Conservation (phyloP, 768 basidiomycete species). For the Podaxis rugospora region DNA sequence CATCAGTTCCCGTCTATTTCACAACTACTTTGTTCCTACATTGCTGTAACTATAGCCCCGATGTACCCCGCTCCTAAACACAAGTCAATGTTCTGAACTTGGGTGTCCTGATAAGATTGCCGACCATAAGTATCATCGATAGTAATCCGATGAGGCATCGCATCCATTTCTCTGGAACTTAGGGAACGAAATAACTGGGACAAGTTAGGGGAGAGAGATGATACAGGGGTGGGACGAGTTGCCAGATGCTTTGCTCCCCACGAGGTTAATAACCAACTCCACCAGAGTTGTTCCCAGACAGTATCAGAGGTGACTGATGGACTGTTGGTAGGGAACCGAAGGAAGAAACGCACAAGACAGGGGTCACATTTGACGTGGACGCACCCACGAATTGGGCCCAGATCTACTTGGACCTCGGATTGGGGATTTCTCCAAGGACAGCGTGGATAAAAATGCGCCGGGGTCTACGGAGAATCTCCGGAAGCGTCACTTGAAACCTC, state of each 20-base stretch:
- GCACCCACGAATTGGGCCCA: not conserved
- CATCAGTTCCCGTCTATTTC: not conserved
- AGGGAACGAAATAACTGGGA: not conserved
- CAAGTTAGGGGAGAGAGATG: not conserved
- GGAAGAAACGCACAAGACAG: not conserved
- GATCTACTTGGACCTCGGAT: not conserved
- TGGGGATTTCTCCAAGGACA: not conserved
- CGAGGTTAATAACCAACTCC: not conserved
- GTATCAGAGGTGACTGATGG: not conserved
- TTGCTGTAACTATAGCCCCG: conserved; percentile 28
- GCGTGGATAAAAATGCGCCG: not conserved
- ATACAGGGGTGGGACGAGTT: not conserved
- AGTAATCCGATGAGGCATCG: not conserved
- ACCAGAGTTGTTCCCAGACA: not conserved
- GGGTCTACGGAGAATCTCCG: not conserved
- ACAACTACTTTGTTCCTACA: conserved; percentile 18
- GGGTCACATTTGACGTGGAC: not conserved
- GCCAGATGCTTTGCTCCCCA: not conserved
- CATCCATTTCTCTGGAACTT: not conserved
- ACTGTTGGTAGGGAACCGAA: not conserved
- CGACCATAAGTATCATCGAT: conserved; percentile 22
- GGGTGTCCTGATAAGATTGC: not conserved
- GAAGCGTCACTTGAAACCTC: too few species aligned
- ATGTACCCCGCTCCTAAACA: conserved; percentile 19
- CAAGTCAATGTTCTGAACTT: not conserved